Evolutionary conservation across 2,329 filamentous ascomycete genomes (phyloP).

Genomic region (Claviceps maximensis): DNA sequence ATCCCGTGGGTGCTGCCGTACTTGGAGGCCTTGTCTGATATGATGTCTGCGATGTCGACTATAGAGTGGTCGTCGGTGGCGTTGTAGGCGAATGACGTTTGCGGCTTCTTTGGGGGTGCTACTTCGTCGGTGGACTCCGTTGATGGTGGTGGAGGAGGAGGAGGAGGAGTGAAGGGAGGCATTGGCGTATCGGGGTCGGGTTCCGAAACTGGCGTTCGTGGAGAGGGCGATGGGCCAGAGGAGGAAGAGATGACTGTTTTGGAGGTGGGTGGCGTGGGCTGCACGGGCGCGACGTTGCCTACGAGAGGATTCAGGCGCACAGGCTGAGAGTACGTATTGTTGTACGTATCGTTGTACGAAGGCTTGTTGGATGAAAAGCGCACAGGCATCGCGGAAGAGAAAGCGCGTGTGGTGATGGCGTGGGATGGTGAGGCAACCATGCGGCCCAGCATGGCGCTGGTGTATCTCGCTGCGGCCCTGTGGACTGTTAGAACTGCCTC

Average conservation of each 20-base stretch:
- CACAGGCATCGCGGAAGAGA: constrained; percentile 20
- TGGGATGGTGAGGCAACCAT: constrained; percentile 12
- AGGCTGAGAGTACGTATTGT: constrained; percentile 1
- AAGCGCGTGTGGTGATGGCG: constrained; percentile 12
- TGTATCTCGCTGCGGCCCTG: constrained; percentile 17
- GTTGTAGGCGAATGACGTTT: constrained; percentile 2
- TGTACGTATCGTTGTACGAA: not conserved
- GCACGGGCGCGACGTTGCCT: constrained; percentile 12
- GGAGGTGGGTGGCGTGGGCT: constrained; percentile 7
- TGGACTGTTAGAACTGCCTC: not conserved
- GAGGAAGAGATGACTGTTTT: no score
- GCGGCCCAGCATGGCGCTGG: constrained; percentile 20
- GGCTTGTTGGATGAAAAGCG: constrained; percentile 10
- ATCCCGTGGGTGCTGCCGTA: constrained; percentile 11
- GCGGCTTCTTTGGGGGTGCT: not conserved
- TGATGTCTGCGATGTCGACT: constrained; percentile 23
- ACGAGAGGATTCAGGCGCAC: constrained; percentile 19
- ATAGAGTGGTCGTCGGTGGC: constrained; percentile 10
- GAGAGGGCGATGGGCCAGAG: not conserved
- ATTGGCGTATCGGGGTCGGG: constrained; percentile 9
- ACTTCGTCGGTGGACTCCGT: not conserved
- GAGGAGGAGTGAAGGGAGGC: constrained; percentile 9
- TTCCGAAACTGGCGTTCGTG: constrained; percentile 1
- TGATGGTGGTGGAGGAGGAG: constrained; percentile 7
- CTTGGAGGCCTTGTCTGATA: constrained; percentile 18